A percentile compares a stretch with the other conserved stretches of the same genome.
phyloP scores from a whole-genome alignment of 2,329 filamentous ascomycete species.

The Neospermospora avenae region DNA sequence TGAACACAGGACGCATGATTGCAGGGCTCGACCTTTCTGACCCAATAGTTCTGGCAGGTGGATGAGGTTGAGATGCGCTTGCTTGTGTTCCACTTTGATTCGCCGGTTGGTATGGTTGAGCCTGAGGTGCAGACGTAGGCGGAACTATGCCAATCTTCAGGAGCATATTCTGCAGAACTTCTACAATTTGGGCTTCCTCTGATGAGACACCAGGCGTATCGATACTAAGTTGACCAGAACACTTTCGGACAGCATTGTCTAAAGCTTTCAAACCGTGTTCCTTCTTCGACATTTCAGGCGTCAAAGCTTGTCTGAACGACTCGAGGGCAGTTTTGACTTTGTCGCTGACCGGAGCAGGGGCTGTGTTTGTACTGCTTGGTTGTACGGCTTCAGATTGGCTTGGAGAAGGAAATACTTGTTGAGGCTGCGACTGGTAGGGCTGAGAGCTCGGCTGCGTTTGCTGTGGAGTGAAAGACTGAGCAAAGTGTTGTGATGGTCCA shows the following conservation, averaged over 20 bases:
- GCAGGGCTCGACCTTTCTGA: constrained; percentile 20
- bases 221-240: constrained; percentile 29
- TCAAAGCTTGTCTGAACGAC: constrained; percentile 28
- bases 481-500: neutral
- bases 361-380: neutral
- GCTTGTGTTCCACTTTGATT: constrained; percentile 25
- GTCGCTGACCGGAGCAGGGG: constrained; percentile 8
- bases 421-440: neutral
- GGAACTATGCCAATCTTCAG: constrained; percentile 15
- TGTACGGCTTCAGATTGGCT: neutral
- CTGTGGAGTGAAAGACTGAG: constrained; percentile 3
- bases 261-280: constrained; percentile 31
- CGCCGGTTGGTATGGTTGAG: neutral
- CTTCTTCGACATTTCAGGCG: constrained; percentile 20
- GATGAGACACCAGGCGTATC: constrained; percentile 24
- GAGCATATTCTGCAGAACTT: constrained; percentile 28
- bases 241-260: constrained; percentile 32
- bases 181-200: constrained; percentile 25
- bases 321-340: constrained; percentile 23
- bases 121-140: constrained; percentile 11
- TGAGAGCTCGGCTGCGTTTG: neutral
- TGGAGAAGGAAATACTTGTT: neutral
- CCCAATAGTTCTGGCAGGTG: constrained; percentile 18
- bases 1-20: constrained; percentile 31
- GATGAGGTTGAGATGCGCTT: constrained; percentile 11